Evolutionary conservation across 805 yeast species (phyloP), one percentile per base, ranked within the genome.

Genomic region (Candida awuae): DNA sequence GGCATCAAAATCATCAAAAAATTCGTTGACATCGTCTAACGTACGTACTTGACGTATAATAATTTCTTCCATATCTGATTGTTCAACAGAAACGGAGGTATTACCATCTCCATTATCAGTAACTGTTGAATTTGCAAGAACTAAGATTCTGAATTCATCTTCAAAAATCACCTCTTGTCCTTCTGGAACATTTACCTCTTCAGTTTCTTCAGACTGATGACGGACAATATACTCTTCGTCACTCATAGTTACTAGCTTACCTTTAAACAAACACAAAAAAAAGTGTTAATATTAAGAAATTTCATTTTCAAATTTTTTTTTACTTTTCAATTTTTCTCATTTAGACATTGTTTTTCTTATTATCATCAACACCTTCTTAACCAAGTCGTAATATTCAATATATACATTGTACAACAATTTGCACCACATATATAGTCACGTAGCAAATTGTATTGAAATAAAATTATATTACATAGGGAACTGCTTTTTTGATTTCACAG

Each of bases 1-100:
- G 29, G 61, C 68, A 50, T 75, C 80, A 47, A 75, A 75, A 28
- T 53, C 51, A 47, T 75, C 77, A 46, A 75, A 74, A 45, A 74
- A 73, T 23, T 50, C 56, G 49, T 75, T 73, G 50, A 73, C 67
- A 31, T 65, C 68, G 46, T 66, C 68, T 29, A 75, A 61, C 59
- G 42, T 65, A 66, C 48, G 73, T 54, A 41, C 43, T 9, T 37
- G 40, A 22, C 43, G 40, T 16, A 41, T 27, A 37, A 67, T 51
- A 31, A 73, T 55, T 47, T 74, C 79, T 39, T 70, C 71, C 67
- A 72, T 58, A 22, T 70, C 73, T 3, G 53, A 40, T 29, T 52
- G 52, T 18, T 57, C 53, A 20, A 55, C 49, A 18, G 35, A 37
- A 58, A 61, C 15, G 61, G 49, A 51, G 66, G 67, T 29, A 17